Evolutionary conservation across 495 filamentous ascomycete species (phyloP).

Genomic region (Aspergillus panamensis): DNA sequence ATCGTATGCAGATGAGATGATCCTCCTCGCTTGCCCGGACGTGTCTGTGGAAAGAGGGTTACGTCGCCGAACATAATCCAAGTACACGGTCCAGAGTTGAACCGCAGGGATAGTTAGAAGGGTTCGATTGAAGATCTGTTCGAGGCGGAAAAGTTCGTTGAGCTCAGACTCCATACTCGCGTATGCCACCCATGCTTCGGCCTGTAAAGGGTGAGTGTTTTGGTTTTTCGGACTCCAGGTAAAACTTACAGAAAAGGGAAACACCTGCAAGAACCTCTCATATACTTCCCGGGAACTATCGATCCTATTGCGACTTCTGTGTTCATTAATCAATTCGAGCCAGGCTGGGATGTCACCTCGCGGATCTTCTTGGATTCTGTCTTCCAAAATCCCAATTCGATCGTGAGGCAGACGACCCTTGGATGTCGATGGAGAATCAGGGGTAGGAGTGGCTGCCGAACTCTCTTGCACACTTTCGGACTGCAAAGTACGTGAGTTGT

Average conservation of each 20-base stretch:
- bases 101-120: conserved; percentile 73
- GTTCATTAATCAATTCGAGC: conserved; percentile 80
- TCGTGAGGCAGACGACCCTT: conserved; percentile 69
- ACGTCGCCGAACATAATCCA: conserved; percentile 88
- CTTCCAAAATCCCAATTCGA: conserved; percentile 78
- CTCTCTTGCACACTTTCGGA: conserved; percentile 37
- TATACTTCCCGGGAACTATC: conserved; percentile 78
- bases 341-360: conserved; percentile 88
- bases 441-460: conserved; percentile 37
- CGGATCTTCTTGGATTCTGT: conserved; percentile 85
- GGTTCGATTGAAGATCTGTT: conserved; percentile 74
- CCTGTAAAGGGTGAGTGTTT: conserved; percentile 49
- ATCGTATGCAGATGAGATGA: conserved; percentile 80
- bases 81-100: conserved; percentile 85
- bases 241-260: conserved; percentile 81
- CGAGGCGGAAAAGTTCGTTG: conserved; percentile 70
- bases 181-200: conserved; percentile 83
- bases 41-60: conserved; percentile 81
- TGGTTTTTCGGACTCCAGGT: conserved; percentile 12
- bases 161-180: conserved; percentile 81
- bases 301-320: conserved; percentile 73
- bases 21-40: conserved; percentile 67
- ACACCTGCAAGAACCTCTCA: conserved; percentile 79
- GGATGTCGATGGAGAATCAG: conserved; percentile 40
- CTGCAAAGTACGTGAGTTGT: conserved; percentile 38